Percentiles rank a stretch among this genome's conserved stretches.
phyloP scores from a whole-genome alignment of 2,329 filamentous ascomycete species.

The Pseudonectria buxi region DNA sequence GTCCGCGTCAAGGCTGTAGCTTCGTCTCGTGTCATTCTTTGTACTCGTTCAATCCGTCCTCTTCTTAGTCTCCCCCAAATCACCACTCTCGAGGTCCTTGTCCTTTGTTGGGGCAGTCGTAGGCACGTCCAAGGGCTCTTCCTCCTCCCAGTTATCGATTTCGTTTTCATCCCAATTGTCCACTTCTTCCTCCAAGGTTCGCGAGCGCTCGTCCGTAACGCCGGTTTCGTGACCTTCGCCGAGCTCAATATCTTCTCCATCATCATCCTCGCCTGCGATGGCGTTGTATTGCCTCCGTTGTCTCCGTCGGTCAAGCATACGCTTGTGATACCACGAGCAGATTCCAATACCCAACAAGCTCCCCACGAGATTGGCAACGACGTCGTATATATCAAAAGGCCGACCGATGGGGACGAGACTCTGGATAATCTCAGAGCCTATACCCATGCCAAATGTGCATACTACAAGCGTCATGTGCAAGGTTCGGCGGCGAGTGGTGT shows the following conservation, averaged over 20 bases:
- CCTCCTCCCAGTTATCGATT: constrained; percentile 52
- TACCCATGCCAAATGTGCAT: constrained; percentile 64
- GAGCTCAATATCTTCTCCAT: constrained; percentile 67
- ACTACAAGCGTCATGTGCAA: constrained; percentile 76
- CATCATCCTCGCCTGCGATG: constrained; percentile 57
- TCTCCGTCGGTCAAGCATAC: constrained; percentile 86
- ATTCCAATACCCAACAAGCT: constrained; percentile 64
- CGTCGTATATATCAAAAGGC: constrained; percentile 71
- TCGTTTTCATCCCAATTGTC: constrained; percentile 93
- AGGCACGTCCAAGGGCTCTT: constrained; percentile 28
- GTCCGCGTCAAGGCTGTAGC: too few species aligned
- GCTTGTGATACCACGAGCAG: constrained; percentile 87
- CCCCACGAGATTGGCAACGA: constrained; percentile 80
- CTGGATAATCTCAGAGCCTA: constrained; percentile 73
- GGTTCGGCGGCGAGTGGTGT: constrained; percentile 78
- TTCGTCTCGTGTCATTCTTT: neutral
- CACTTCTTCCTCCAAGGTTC: constrained; percentile 67
- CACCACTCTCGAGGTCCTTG: constrained; percentile 18
- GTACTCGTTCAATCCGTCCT: constrained; percentile 23
- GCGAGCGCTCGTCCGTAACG: constrained; percentile 37
- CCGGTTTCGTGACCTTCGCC: constrained; percentile 65
- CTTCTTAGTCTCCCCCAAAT: constrained; percentile 27
- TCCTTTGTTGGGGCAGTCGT: constrained; percentile 9
- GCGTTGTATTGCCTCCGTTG: constrained; percentile 64
- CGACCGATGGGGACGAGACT: constrained; percentile 67